Evolutionary conservation across 108 stramenopile genomes (phyloP).

Genomic region (Nitzschia sp.): DNA sequence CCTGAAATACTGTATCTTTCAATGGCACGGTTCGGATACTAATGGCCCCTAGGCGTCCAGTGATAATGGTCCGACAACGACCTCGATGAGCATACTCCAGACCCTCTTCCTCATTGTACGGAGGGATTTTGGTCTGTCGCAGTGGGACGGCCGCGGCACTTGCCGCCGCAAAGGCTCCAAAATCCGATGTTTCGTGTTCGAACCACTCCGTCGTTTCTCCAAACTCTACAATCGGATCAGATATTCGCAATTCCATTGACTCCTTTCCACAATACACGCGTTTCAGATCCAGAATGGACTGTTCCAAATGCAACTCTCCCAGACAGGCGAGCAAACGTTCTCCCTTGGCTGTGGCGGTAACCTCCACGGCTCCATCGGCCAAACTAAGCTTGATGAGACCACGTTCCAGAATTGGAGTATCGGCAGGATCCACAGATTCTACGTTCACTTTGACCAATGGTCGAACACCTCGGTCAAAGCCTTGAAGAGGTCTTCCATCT

Average conservation of each 20-base stretch:
- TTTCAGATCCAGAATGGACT: slow-evolving; percentile 80
- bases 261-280: slow-evolving; percentile 63
- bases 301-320: slow-evolving; percentile 88
- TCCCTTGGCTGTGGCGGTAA: slow-evolving; percentile 82
- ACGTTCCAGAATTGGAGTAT: slow-evolving; percentile 67
- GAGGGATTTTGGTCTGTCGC: slow-evolving; percentile 78
- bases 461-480: slow-evolving; percentile 70
- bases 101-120: slow-evolving; percentile 88
- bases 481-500: slow-evolving; percentile 71
- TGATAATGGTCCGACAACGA: slow-evolving; percentile 64
- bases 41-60: slow-evolving; percentile 74
- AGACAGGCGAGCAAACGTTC: slow-evolving; percentile 81
- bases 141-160: slow-evolving; percentile 44
- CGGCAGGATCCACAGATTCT: slow-evolving; percentile 68
- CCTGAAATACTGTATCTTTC: slow-evolving; percentile 40
- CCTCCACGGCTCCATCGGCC: slow-evolving; percentile 85
- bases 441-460: slow-evolving; percentile 91
- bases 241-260: slow-evolving; percentile 70
- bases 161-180: slow-evolving; percentile 45
- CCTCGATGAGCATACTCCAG: slow-evolving; percentile 60
- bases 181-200: slow-evolving; percentile 59
- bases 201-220: slow-evolving; percentile 87
- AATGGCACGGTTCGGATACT: slow-evolving; percentile 72
- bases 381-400: slow-evolving; percentile 73
- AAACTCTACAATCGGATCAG: slow-evolving; percentile 87